Evolutionary conservation across 805 yeast species (phyloP).

Genomic region (Danielozyma ontarioensis): DNA sequence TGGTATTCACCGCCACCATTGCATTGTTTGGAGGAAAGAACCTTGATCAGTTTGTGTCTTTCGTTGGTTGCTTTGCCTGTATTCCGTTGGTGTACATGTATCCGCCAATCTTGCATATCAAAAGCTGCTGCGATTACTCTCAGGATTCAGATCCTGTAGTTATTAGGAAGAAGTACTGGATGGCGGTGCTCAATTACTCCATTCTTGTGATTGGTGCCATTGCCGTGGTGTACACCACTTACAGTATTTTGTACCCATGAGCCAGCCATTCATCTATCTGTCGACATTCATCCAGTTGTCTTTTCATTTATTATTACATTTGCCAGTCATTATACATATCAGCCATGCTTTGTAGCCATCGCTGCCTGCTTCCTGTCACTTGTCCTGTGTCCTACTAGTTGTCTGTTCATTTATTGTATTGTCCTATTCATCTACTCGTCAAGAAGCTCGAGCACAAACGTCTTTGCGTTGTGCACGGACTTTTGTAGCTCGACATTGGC

Average conservation of each 20-base stretch:
- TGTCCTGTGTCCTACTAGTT: neutral
- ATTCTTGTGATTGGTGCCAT: conserved; percentile 52
- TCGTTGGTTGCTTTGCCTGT: conserved; percentile 82
- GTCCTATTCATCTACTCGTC: conserved; percentile 3
- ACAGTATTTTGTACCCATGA: conserved; percentile 38
- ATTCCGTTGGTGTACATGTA: conserved; percentile 82
- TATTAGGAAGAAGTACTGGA: conserved; percentile 26
- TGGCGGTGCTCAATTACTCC: conserved; percentile 42
- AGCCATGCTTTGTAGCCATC: neutral
- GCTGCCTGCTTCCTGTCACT: neutral
- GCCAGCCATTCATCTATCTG: neutral
- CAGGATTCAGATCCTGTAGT: conserved; percentile 10
- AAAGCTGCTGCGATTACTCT: conserved; percentile 37
- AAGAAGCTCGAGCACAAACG: conserved; percentile 6
- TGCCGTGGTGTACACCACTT: conserved; percentile 66
- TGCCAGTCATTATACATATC: neutral
- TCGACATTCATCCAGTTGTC: neutral
- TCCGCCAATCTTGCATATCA: conserved; percentile 72
- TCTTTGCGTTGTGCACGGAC: conserved; percentile 14
- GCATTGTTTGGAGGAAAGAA: conserved; percentile 67
- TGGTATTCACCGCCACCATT: conserved; percentile 47
- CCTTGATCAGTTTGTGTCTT: conserved; percentile 69
- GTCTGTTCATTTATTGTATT: neutral
- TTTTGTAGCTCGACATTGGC: conserved; percentile 12
- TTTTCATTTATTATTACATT: neutral